Evolutionary conservation across 78 protist genomes (phyloP).

Genomic region (Protostelium mycophagum): DNA sequence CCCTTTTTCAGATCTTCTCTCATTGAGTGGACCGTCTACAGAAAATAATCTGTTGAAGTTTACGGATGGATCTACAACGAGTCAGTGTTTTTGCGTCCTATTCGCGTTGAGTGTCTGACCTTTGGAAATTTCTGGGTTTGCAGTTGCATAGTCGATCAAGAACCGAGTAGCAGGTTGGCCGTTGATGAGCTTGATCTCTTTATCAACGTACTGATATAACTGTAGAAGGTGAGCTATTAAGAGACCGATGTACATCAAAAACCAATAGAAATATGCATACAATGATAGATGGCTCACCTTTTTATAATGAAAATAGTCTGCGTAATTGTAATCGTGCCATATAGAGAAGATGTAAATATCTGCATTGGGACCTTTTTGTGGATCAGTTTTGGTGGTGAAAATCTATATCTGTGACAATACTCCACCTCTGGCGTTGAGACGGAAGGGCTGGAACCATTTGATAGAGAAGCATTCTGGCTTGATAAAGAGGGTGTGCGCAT

Average conservation of each 20-base stretch:
- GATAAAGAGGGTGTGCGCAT: neutral
- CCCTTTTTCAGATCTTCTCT: neutral
- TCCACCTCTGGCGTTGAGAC: neutral
- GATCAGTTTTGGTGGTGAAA: too few relatives aligned
- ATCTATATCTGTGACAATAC: too few relatives aligned
- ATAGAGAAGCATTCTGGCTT: neutral
- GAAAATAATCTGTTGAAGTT: neutral
- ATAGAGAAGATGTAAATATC: too few relatives aligned
- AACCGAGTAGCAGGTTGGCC: neutral
- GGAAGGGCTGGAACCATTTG: neutral
- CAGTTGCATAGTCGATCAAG: neutral
- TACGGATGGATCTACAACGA: neutral
- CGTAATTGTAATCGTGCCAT: too few relatives aligned
- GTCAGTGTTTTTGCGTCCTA: neutral
- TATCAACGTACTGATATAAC: neutral
- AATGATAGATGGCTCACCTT: too few relatives aligned
- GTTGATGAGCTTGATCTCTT: neutral
- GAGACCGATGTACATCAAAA: too few relatives aligned
- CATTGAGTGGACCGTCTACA: neutral
- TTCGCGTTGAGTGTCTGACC: neutral
- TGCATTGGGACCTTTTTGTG: too few relatives aligned
- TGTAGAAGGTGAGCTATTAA: neutral
- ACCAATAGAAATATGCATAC: too few relatives aligned
- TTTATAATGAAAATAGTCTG: too few relatives aligned
- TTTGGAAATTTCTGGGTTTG: neutral